Percentiles rank a stretch among this genome's conserved stretches.
Conservation (phyloP, 345 rosid species). For the Raphanus sativus region DNA sequence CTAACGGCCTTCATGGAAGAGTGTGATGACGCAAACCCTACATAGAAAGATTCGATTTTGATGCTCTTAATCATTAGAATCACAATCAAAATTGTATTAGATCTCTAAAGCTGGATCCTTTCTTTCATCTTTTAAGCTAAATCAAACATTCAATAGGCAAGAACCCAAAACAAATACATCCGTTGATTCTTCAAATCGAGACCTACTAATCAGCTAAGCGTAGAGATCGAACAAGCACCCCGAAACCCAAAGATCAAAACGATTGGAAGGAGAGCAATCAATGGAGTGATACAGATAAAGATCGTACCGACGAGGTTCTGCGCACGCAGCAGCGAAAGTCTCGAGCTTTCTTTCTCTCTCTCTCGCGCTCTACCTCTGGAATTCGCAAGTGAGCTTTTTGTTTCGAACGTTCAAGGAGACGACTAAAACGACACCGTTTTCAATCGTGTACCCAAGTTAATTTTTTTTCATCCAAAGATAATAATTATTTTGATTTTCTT, state of each 20-base stretch:
- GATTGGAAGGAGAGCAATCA: not conserved
- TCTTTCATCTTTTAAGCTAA: not conserved
- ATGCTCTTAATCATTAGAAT: not conserved
- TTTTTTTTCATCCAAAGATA: no score
- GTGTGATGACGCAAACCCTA: not conserved
- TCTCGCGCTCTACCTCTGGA: no score
- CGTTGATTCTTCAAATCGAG: not conserved
- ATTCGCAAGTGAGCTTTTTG: not conserved
- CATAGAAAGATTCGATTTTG: conserved; percentile 9
- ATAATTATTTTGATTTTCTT: no score
- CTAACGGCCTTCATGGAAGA: no score
- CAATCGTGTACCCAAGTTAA: not conserved
- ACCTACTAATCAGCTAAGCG: not conserved
- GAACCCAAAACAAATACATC: not conserved
- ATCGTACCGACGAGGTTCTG: conserved; percentile 16
- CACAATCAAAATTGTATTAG: not conserved
- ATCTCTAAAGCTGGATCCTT: not conserved
- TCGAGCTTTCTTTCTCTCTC: not conserved
- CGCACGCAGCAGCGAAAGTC: not conserved
- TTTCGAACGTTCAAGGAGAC: not conserved
- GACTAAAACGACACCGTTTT: not conserved
- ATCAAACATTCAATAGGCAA: not conserved
- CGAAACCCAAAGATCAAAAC: not conserved
- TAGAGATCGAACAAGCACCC: not conserved
- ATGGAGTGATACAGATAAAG: not conserved